A percentile compares a stretch with the other conserved stretches of the same genome.
Conservation (phyloP, 345 rosid genomes). For the Syzygium oleosum region DNA sequence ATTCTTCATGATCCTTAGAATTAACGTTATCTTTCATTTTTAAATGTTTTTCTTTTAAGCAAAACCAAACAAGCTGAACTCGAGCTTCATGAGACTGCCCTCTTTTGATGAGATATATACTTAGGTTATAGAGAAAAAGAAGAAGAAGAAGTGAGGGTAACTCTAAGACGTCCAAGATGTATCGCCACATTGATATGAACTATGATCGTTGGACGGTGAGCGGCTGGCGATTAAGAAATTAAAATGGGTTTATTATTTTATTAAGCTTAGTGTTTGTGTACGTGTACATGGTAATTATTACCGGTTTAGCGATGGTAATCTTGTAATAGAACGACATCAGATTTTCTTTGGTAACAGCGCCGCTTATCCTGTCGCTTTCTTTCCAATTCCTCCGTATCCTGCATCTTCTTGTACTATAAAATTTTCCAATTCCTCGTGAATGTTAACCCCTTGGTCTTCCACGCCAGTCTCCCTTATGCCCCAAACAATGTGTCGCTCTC, state of each 20-base stretch:
- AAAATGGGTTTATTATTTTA: no score
- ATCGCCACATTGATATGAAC: not conserved
- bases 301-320: not conserved
- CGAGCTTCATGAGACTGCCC: not conserved
- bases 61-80: not conserved
- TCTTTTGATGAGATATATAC: not conserved
- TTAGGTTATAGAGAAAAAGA: not conserved
- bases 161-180: not conserved
- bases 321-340: not conserved
- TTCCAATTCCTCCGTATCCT: not conserved
- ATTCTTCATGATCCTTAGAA: not conserved
- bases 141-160: not conserved
- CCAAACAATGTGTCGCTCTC: no score
- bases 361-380: not conserved
- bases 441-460: not conserved
- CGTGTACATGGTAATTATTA: no score
- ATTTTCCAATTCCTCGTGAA: not conserved
- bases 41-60: not conserved
- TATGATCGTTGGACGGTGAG: accelerated
- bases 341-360: not conserved
- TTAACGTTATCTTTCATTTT: not conserved
- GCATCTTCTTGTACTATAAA: not conserved
- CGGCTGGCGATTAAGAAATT: not conserved
- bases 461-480: no score
- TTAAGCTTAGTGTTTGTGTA: no score